phyloP scores from a whole-genome alignment of 495 filamentous ascomycete genomes.

The Aspergillus wentii region DNA sequence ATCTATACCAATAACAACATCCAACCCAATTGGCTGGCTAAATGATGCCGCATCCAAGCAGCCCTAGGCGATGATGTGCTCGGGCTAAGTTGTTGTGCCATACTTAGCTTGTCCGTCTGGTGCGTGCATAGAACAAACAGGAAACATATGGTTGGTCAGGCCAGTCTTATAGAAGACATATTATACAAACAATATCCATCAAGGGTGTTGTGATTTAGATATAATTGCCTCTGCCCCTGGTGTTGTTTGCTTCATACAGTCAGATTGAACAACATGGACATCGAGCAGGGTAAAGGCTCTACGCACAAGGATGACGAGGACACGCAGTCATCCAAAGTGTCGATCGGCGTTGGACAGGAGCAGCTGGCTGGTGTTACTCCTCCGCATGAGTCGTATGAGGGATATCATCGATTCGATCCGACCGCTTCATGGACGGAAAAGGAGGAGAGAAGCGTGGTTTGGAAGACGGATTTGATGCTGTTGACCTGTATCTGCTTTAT shows the following conservation, averaged over 20 bases:
- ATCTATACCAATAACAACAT: too few species aligned
- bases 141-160: too few species aligned
- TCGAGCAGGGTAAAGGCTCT: slow-evolving; percentile 12
- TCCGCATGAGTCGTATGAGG: slow-evolving; percentile 36
- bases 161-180: too few species aligned
- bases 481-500: slow-evolving; percentile 42
- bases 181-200: too few species aligned
- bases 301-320: slow-evolving; percentile 2
- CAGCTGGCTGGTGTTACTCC: slow-evolving; percentile 14
- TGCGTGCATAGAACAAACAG: too few species aligned
- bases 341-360: slow-evolving; percentile 16
- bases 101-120: slow-evolving; percentile 6
- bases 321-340: slow-evolving; percentile 8
- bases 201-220: too few species aligned
- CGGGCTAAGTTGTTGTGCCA: slow-evolving; percentile 13
- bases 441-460: slow-evolving; percentile 45
- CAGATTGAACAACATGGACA: too few species aligned
- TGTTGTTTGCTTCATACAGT: too few species aligned
- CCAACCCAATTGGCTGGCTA: too few species aligned
- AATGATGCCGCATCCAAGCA: too few species aligned
- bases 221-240: too few species aligned
- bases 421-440: slow-evolving; percentile 43
- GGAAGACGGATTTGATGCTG: slow-evolving; percentile 46
- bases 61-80: slow-evolving; percentile 19
- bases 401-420: slow-evolving; percentile 47